phyloP scores from a whole-genome alignment of 2,329 filamentous ascomycete species.

The Stagonosporopsis vannaccii region DNA sequence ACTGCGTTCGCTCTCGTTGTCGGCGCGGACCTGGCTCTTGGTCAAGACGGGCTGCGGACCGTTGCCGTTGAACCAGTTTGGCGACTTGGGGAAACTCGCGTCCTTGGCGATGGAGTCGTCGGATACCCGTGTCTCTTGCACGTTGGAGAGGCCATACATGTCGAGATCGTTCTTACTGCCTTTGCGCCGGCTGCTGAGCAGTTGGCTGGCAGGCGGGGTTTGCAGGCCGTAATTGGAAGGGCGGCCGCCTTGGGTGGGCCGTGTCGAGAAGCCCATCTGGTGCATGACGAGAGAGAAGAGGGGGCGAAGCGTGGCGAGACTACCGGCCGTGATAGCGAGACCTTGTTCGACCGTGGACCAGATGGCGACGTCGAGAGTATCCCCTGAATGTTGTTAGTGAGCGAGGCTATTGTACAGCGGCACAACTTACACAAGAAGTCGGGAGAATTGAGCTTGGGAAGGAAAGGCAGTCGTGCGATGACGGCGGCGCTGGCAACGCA shows the following conservation, averaged over 20 bases:
- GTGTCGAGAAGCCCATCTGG: slow-evolving; percentile 35
- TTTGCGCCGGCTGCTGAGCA: slow-evolving; percentile 22
- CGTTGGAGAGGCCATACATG: slow-evolving; percentile 30
- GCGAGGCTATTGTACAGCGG: too few relatives aligned
- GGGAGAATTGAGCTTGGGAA: slow-evolving; percentile 36
- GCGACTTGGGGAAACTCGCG: slow-evolving; percentile 12
- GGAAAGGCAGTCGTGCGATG: slow-evolving; percentile 40
- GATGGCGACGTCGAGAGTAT: slow-evolving; percentile 46
- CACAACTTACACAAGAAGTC: slow-evolving; percentile 44
- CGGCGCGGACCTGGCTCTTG: slow-evolving; percentile 18
- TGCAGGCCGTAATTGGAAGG: slow-evolving; percentile 33
- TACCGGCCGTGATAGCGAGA: slow-evolving; percentile 47
- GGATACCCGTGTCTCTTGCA: slow-evolving; percentile 26
- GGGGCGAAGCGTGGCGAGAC: slow-evolving; percentile 46
- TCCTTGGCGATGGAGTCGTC: slow-evolving; percentile 18
- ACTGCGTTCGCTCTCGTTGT: slow-evolving; percentile 36
- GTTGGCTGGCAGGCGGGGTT: slow-evolving; percentile 22
- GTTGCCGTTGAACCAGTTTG: slow-evolving; percentile 23
- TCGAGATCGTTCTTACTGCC: slow-evolving; percentile 29
- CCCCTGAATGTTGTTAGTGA: slow-evolving; percentile 27
- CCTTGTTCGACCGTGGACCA: slow-evolving; percentile 49
- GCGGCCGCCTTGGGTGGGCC: slow-evolving; percentile 24
- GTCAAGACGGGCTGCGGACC: slow-evolving; percentile 17
- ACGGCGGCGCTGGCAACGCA: slow-evolving; percentile 52
- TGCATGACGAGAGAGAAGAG: slow-evolving; percentile 38